Evolutionary conservation across 2,329 filamentous ascomycete genomes (phyloP), one percentile per base, ranked within the genome.

Genomic region (Claviceps paspali): DNA sequence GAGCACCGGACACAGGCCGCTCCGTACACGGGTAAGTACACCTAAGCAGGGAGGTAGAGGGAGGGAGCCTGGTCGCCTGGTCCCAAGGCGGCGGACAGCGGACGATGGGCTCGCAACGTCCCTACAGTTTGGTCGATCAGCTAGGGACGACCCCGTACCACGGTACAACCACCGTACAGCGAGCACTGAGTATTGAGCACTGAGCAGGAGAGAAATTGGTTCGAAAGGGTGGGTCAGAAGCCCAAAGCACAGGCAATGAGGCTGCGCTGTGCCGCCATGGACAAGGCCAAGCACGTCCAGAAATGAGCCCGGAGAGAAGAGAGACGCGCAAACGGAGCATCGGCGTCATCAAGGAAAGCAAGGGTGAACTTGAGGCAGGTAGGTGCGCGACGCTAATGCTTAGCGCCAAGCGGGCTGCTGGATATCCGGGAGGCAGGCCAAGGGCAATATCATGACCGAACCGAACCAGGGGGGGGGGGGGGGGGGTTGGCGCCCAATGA

Each of bases 371-470:
- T 4, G 26, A 19, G 14, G n/a, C n/a, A 40, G 35, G 39, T 26
- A 23, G 32, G 31, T 41, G 31, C 31, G 35, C 35, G 19, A 32
- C 32, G 32, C 39, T 24, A 35, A 27, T 38, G 31, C 31, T 34
- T 35, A 32, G 39, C 32, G 35, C 30, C 22, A 23, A 28, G 35
- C 39, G 31, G 33, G 26, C 29, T 35, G 31, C 30, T 37, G 38
- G 35, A 31, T 40, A 34, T 35, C 38, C 26, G 38, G 38, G 34
- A 36, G 27, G 34, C 29, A 27, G 39, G 39, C 39, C 35, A 24
- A 37, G 31, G 30, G 39, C 26, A 34, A 14, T n/a, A 33, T 29
- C 10, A 30, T n/a, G n/a, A 18, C 19, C n/a, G 18, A 35, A 38
- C 33, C 9, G 15, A 19, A 28, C 39, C 39, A 35, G 31, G 31